Evolutionary conservation across 768 basidiomycete genomes (phyloP).

Genomic region (Kwoniella pini): DNA sequence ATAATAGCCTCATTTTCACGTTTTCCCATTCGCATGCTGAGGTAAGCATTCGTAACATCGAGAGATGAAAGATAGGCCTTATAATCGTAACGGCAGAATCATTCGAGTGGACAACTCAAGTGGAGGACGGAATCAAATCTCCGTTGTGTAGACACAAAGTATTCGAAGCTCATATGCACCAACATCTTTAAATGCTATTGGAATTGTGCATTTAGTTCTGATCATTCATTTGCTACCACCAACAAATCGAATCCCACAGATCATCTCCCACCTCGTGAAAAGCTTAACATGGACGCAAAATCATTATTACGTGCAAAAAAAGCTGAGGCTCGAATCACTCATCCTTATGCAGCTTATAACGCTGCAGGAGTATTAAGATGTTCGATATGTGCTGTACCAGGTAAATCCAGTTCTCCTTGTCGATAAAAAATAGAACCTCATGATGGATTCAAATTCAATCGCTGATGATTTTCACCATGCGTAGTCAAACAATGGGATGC

Average conservation of each 20-base stretch:
- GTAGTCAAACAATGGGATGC: constrained; percentile 52
- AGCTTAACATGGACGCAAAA: constrained; percentile 43
- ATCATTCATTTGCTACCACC: no score
- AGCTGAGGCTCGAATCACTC: constrained; percentile 44
- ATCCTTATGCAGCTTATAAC: constrained; percentile 47
- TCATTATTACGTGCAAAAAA: constrained; percentile 52
- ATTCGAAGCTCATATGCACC: no score
- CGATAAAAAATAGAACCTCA: no score
- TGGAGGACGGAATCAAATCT: constrained; percentile 16
- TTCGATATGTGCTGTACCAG: constrained; percentile 48
- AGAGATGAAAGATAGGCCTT: no score
- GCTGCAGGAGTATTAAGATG: constrained; percentile 46
- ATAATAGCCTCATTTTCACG: not conserved
- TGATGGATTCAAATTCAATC: not conserved
- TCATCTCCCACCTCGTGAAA: not conserved
- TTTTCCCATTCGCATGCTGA: not conserved
- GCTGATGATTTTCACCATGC: not conserved
- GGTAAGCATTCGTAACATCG: not conserved
- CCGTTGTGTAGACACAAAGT: no score
- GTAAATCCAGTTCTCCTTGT: no score
- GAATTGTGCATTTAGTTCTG: no score
- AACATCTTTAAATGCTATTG: no score
- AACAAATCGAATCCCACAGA: no score
- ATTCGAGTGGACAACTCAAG: constrained; percentile 10
- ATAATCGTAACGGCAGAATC: no score